These are phyloP conservation scores for Trichoderma koningiopsis DNA, from an alignment of 2,329 filamentous ascomycete species.

Conservation along the genomic window DNA sequence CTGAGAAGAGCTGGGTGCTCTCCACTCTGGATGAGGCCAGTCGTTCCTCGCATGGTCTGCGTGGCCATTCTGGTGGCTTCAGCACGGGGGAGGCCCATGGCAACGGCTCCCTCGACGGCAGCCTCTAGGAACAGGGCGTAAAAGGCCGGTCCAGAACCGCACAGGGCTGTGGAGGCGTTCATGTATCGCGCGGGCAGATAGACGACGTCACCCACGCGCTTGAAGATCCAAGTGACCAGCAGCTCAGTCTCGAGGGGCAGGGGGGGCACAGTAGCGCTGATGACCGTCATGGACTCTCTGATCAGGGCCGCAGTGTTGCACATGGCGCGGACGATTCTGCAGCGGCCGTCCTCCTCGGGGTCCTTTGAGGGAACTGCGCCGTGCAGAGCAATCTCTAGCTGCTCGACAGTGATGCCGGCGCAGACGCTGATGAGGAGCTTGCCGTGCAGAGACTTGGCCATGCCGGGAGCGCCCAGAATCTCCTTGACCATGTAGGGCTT, in stretches of 20 bases:
- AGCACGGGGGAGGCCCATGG: conserved; percentile 72
- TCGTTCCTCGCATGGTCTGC: conserved; percentile 75
- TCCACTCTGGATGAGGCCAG: conserved; percentile 67
- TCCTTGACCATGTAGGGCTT: conserved; percentile 75
- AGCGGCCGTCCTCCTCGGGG: conserved; percentile 51
- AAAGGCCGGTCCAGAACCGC: conserved; percentile 75
- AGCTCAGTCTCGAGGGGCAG: conserved; percentile 54
- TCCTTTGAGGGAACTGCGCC: conserved; percentile 52
- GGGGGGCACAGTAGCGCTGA: conserved; percentile 63
- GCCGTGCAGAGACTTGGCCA: conserved; percentile 71
- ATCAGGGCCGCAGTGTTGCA: conserved; percentile 82
- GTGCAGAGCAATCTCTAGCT: conserved; percentile 68
- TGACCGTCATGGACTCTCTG: conserved; percentile 79
- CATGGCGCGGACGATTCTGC: conserved; percentile 75
- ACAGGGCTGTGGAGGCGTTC: conserved; percentile 74
- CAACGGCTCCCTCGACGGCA: conserved; percentile 74
- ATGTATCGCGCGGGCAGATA: conserved; percentile 67
- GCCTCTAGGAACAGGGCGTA: conserved; percentile 76
- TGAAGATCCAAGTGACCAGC: conserved; percentile 77
- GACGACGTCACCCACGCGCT: conserved; percentile 69
- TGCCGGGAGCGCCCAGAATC: conserved; percentile 67
- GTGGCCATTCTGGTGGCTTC: conserved; percentile 78
- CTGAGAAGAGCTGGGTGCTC: conserved; percentile 75
- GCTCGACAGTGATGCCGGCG: conserved; percentile 71
- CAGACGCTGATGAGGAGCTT: conserved; percentile 83